Evolutionary conservation across 495 filamentous ascomycete species (phyloP), one percentile per base, ranked within the genome.

Genomic region (Hypoxylon subgilvum): DNA sequence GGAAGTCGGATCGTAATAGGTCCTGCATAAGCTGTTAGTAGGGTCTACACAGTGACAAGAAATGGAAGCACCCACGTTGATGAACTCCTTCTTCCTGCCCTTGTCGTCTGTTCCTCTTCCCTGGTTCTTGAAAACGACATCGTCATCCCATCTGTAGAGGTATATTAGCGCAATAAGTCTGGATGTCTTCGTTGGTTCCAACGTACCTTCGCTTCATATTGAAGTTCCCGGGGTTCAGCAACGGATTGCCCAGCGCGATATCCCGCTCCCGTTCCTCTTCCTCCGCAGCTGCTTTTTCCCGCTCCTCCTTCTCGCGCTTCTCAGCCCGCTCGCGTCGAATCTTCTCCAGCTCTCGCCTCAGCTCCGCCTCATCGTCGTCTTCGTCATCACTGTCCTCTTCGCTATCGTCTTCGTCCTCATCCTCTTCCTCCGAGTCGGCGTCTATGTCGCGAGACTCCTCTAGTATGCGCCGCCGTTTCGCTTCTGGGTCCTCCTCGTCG

Each of bases 81-180:
- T 90, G 79, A 97, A 98, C 75, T 96, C 91, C 75, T 92, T 95
- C 73, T 84, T 87, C 76, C 92, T 91, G 40, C 82, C 79, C 75
- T 88, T 91, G 49, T 96, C 91, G 66, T 96, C 94, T 7, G 91
- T 96, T 2, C 94, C 94, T 38, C 95, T 83, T 25, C 92, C 94
- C 73, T 97, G 94, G 73, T 98, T 98, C 78, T 96, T 96, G 76
- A 98, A 98, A 13, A 98, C 91, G n/a, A 98, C 94, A 76, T 98
- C 94, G 57, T 98, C 94, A 63, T 98, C 94, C 94, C 94, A 98
- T 67, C 92, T 83, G 18, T 69, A 67, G 63, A 71, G 16, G 21
- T 71, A 34, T 69, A 55, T 79, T 77, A 72, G 78, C 47, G 45
- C 22, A 7, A 13, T 8, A 27, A 25, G 2, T 8, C 21, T 23